A percentile compares a stretch with the other conserved stretches of the same genome.
Evolutionary conservation across 306 rosid genomes (phyloP).

Genomic region (Vicia faba): DNA sequence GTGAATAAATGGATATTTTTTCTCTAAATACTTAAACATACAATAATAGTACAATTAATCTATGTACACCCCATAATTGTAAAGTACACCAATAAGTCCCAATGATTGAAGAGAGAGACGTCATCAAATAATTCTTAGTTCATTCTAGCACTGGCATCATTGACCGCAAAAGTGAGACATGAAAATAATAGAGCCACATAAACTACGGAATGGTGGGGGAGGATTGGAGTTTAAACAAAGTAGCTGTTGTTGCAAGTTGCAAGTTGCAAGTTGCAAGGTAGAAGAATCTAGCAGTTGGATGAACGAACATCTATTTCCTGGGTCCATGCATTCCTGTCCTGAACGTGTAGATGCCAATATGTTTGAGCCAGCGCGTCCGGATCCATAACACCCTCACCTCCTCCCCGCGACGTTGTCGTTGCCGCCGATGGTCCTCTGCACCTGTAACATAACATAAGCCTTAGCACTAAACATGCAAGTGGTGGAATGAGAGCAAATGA

Average conservation of each 20-base stretch:
- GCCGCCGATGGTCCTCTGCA: slow-evolving; percentile 36
- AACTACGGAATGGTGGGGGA: neutral
- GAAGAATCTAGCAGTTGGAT: slow-evolving; percentile 51
- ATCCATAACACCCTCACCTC: slow-evolving; percentile 55
- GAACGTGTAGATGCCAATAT: slow-evolving; percentile 88
- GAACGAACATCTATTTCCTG: slow-evolving; percentile 89
- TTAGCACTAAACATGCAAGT: too few relatives aligned
- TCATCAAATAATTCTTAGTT: neutral
- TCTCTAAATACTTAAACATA: neutral
- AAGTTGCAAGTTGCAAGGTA: neutral
- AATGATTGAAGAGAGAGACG: neutral
- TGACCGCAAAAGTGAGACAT: neutral
- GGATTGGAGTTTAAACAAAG: neutral
- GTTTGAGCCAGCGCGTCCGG: slow-evolving; percentile 90
- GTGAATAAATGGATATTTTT: too few relatives aligned
- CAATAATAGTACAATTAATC: neutral
- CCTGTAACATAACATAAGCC: neutral
- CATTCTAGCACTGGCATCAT: neutral
- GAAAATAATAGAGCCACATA: slow-evolving; percentile 16
- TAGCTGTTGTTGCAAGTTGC: neutral
- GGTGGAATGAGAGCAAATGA: neutral
- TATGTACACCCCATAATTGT: neutral
- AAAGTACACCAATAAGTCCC: neutral
- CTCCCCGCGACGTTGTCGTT: slow-evolving; percentile 37
- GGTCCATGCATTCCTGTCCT: slow-evolving; percentile 88